Evolutionary conservation across 148 eudicot genomes (phyloP).

Genomic region (Rhododendron molle): DNA sequence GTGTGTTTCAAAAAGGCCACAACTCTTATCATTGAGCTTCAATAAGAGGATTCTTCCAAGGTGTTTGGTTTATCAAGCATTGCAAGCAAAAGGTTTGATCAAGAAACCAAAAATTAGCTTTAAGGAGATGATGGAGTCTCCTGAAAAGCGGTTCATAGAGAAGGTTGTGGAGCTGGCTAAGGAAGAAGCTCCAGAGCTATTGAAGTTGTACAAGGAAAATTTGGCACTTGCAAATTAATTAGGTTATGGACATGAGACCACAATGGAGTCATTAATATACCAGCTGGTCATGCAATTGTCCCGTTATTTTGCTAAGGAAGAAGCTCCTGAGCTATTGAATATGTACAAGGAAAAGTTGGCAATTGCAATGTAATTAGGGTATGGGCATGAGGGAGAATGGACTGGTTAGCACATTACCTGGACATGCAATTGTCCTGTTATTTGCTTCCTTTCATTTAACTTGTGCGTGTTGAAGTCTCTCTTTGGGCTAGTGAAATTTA

Average conservation of each 20-base stretch:
- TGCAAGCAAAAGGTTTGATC: neutral
- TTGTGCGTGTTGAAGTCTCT: neutral
- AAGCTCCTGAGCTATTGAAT: slow-evolving; percentile 19
- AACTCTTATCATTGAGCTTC: too few species aligned
- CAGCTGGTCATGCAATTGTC: neutral
- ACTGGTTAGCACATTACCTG: neutral
- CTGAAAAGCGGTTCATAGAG: neutral
- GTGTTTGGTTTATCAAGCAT: too few species aligned
- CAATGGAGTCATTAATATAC: neutral
- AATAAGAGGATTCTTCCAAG: too few species aligned
- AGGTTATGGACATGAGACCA: neutral
- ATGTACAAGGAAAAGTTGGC: slow-evolving; percentile 2
- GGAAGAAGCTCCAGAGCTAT: slow-evolving; percentile 19
- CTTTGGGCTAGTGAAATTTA: neutral
- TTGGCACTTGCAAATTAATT: neutral
- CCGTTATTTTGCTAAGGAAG: neutral
- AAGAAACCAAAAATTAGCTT: neutral
- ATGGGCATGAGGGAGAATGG: neutral
- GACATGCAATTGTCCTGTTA: neutral
- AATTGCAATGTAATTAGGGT: neutral
- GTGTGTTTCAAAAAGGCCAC: neutral
- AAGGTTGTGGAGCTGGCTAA: neutral
- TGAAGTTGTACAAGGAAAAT: slow-evolving; percentile 14
- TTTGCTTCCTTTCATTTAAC: too few species aligned
- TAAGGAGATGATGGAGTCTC: neutral